Conservation (phyloP, 2,329 filamentous ascomycete genomes). For the Zymoseptoria pseudotritici region DNA sequence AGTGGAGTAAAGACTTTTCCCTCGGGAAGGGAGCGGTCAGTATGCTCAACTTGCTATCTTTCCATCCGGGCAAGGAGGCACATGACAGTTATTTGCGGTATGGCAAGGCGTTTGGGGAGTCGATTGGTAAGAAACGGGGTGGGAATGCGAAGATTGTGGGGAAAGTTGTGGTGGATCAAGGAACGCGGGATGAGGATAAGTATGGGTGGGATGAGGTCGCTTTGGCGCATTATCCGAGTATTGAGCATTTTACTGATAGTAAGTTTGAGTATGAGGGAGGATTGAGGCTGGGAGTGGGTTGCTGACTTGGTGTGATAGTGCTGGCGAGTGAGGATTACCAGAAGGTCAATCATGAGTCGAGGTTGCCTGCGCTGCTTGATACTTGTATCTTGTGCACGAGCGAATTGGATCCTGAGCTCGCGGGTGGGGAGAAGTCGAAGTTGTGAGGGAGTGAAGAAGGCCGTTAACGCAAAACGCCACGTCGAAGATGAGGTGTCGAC, state of each 20-base stretch:
- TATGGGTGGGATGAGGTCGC: slow-evolving; percentile 56
- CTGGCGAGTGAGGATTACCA: slow-evolving; percentile 51
- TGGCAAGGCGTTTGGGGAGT: slow-evolving; percentile 45
- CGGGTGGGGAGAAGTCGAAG: slow-evolving; percentile 14
- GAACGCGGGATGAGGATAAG: slow-evolving; percentile 18
- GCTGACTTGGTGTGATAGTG: slow-evolving; percentile 28
- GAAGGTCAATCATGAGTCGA: slow-evolving; percentile 46
- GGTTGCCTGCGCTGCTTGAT: slow-evolving; percentile 38
- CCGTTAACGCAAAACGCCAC: no score
- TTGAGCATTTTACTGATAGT: slow-evolving; percentile 54
- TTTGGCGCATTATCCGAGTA: slow-evolving; percentile 57
- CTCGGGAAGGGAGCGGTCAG: slow-evolving; percentile 43
- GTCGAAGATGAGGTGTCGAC: no score
- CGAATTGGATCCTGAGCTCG: slow-evolving; percentile 25
- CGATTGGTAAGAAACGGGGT: slow-evolving; percentile 46
- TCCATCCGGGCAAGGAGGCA: slow-evolving; percentile 40
- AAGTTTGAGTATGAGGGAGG: no score
- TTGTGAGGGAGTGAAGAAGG: slow-evolving; percentile 2
- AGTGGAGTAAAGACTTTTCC: slow-evolving; percentile 42
- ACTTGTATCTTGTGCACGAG: slow-evolving; percentile 33
- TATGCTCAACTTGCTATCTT: slow-evolving; percentile 58
- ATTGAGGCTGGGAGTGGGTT: no score
- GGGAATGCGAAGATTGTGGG: slow-evolving; percentile 57
- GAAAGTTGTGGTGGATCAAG: slow-evolving; percentile 41
- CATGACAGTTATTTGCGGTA: slow-evolving; percentile 52